These are phyloP conservation scores for Adansonia digitata DNA, from an alignment of 345 rosid species.

Conservation along the genomic window DNA sequence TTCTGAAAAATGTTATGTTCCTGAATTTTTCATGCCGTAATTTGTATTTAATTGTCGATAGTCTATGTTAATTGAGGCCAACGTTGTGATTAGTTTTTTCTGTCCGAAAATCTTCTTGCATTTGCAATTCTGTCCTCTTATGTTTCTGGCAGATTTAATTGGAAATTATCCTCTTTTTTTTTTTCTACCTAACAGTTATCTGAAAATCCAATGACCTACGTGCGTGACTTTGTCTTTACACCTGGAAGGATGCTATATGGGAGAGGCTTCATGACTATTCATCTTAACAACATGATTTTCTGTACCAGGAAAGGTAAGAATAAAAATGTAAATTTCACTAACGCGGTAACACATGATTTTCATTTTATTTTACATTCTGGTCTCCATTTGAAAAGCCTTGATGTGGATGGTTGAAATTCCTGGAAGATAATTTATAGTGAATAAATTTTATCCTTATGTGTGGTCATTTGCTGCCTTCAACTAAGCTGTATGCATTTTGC, in stretches of 20 bases:
- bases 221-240: slow-evolving; percentile 57
- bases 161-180: slow-evolving; percentile 13
- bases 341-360: neutral
- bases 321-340: neutral
- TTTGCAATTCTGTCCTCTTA: neutral
- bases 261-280: slow-evolving; percentile 61
- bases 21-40: neutral
- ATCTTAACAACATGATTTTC: slow-evolving; percentile 65
- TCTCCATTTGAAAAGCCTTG: neutral
- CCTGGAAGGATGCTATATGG: slow-evolving; percentile 77
- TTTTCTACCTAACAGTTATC: slow-evolving; percentile 45
- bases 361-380: neutral
- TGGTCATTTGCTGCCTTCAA: neutral
- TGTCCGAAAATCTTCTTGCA: neutral
- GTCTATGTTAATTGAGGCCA: neutral
- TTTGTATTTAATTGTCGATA: neutral
- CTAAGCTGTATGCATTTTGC: neutral
- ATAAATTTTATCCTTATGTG: neutral
- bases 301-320: slow-evolving; percentile 55
- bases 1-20: neutral
- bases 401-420: neutral
- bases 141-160: neutral
- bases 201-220: slow-evolving; percentile 63
- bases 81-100: neutral
- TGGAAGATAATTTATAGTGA: neutral